Evolutionary conservation across 2,329 filamentous ascomycete genomes (phyloP).

Genomic region (Sclerotinia nivalis): DNA sequence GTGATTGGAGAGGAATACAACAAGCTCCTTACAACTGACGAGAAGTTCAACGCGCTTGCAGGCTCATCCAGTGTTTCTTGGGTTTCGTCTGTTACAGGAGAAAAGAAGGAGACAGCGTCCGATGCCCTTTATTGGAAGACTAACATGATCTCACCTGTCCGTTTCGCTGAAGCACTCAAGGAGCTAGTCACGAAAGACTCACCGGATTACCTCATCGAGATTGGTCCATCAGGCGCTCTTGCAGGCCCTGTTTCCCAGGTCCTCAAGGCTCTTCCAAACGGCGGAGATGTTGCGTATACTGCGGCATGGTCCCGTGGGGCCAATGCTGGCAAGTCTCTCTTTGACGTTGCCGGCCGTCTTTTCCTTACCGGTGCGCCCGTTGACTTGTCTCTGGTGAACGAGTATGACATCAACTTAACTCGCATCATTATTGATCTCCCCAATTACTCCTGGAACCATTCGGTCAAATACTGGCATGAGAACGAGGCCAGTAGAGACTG

Average conservation of each 20-base stretch:
- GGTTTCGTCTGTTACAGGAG: conserved; percentile 12
- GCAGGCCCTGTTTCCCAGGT: conserved; percentile 26
- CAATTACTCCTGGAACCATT: conserved; percentile 56
- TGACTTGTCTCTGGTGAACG: conserved; percentile 31
- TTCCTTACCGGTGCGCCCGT: conserved; percentile 32
- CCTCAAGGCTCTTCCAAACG: conserved; percentile 36
- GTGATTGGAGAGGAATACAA: conserved; percentile 19
- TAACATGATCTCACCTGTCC: conserved; percentile 30
- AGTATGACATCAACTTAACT: conserved; percentile 26
- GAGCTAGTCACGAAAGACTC: neutral
- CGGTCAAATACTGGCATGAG: conserved; percentile 55
- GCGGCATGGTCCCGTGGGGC: conserved; percentile 21
- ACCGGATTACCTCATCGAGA: conserved; percentile 22
- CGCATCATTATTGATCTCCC: conserved; percentile 46
- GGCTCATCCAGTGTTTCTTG: too few species aligned
- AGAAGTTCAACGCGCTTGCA: neutral
- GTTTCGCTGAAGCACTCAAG: conserved; percentile 24
- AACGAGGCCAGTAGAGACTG: conserved; percentile 49
- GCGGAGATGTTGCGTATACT: conserved; percentile 40
- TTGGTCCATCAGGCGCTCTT: conserved; percentile 26
- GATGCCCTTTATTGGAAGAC: conserved; percentile 27
- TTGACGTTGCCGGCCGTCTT: conserved; percentile 23
- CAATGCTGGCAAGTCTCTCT: conserved; percentile 5
- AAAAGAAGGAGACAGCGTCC: neutral
- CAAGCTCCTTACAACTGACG: neutral